phyloP scores from a whole-genome alignment of 192 early-diverging fungal species.

The Rhizophlyctis rosea region DNA sequence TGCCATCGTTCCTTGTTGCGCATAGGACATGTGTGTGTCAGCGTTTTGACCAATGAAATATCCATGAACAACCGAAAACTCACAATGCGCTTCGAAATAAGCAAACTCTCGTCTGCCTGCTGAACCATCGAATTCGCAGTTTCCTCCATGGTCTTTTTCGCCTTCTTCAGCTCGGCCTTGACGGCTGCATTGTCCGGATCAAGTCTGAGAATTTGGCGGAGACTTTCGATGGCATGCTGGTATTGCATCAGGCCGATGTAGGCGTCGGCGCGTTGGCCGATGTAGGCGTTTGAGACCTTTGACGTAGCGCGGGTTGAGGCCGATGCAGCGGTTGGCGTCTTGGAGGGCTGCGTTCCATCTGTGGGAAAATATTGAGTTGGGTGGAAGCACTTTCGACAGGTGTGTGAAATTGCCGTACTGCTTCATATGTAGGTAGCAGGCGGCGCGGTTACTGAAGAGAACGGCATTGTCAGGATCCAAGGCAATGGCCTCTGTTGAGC shows the following conservation, averaged over 20 bases:
- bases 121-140: not conserved
- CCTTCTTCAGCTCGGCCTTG: not conserved
- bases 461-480: slow-evolving; percentile 74
- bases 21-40: too few species aligned
- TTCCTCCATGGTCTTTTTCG: not conserved
- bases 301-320: not conserved
- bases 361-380: too few species aligned
- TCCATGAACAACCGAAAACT: not conserved
- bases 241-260: not conserved
- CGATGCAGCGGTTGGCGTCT: not conserved
- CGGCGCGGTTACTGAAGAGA: slow-evolving; percentile 94
- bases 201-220: not conserved
- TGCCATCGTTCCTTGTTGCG: not conserved
- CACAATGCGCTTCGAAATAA: not conserved
- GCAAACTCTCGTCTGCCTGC: not conserved
- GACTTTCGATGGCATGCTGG: not conserved
- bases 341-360: not conserved
- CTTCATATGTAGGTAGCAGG: slow-evolving; percentile 58
- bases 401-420: not conserved
- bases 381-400: not conserved
- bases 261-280: not conserved
- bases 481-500: slow-evolving; percentile 81
- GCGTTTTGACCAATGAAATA: not conserved
- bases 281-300: not conserved
- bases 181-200: not conserved